phyloP scores from a whole-genome alignment of 2,329 filamentous ascomycete genomes.

The Cordyceps farinosa region DNA sequence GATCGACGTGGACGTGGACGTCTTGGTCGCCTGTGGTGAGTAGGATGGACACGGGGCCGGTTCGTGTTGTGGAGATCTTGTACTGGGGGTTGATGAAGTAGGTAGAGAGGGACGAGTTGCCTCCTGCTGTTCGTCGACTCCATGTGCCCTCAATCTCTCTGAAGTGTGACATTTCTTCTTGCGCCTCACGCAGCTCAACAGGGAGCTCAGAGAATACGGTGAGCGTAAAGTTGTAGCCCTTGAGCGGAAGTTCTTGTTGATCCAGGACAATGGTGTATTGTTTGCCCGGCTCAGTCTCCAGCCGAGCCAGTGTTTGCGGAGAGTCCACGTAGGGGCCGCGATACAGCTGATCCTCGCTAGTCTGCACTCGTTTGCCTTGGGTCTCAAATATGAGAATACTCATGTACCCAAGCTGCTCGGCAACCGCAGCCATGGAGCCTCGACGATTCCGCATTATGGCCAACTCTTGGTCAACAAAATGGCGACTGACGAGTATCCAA shows the following conservation, averaged over 20 bases:
- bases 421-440: constrained; percentile 41
- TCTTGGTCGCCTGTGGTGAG: constrained; percentile 65
- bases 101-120: constrained; percentile 70
- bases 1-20: constrained; percentile 76
- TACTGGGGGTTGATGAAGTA: constrained; percentile 92
- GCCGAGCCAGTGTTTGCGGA: constrained; percentile 80
- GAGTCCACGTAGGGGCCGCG: constrained; percentile 89
- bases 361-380: constrained; percentile 66
- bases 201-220: constrained; percentile 70
- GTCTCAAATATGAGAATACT: constrained; percentile 78
- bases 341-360: constrained; percentile 67
- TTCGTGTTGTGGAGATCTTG: constrained; percentile 54
- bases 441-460: constrained; percentile 48
- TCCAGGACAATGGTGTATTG: constrained; percentile 64
- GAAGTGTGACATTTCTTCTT: constrained; percentile 55
- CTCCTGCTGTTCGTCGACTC: constrained; percentile 77
- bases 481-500: constrained; percentile 83
- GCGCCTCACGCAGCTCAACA: constrained; percentile 59
- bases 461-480: constrained; percentile 71
- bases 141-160: constrained; percentile 63
- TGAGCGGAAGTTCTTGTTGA: constrained; percentile 71
- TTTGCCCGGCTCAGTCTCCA: constrained; percentile 43
- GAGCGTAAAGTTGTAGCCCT: constrained; percentile 79
- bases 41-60: constrained; percentile 66
- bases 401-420: constrained; percentile 72